phyloP scores from a whole-genome alignment of 495 filamentous ascomycete genomes.

The Penicillium dipodomyicola region DNA sequence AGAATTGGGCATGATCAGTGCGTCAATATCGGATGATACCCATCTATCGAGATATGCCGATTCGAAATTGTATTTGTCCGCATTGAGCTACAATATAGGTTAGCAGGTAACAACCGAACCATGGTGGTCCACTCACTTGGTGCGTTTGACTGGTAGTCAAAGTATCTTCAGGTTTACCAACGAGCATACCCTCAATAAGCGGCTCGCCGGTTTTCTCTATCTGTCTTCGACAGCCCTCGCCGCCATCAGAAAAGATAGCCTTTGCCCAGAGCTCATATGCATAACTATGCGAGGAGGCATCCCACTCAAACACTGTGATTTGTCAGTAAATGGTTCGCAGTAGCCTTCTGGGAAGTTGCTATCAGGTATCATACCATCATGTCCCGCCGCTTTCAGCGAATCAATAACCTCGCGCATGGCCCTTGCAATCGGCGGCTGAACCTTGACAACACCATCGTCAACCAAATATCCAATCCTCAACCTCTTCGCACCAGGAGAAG shows the following conservation, averaged over 20 bases:
- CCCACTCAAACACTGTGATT: conserved; percentile 45
- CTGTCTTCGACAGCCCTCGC: conserved; percentile 46
- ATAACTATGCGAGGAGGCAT: conserved; percentile 31
- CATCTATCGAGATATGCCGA: conserved; percentile 47
- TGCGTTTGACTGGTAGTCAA: conserved; percentile 30
- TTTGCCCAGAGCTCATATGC: conserved; percentile 46
- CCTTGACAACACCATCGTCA: conserved; percentile 54
- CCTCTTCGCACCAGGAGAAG: conserved; percentile 25
- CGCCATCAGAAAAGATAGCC: conserved; percentile 59
- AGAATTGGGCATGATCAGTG: conserved; percentile 59
- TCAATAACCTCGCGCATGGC: conserved; percentile 42
- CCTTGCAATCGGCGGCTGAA: conserved; percentile 53
- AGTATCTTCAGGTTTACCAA: conserved; percentile 34
- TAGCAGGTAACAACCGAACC: not conserved
- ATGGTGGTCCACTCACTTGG: conserved; percentile 14
- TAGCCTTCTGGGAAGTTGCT: not conserved
- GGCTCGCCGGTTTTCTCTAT: conserved; percentile 58
- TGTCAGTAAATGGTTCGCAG: not conserved
- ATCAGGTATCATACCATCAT: conserved; percentile 39
- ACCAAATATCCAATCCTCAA: conserved; percentile 52
- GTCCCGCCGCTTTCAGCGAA: conserved; percentile 43
- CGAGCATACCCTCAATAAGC: conserved; percentile 48
- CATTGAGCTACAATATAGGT: conserved; percentile 26
- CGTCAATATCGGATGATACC: conserved; percentile 59
- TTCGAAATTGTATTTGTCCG: conserved; percentile 36